Evolutionary conservation across 306 rosid species (phyloP), one percentile per base, ranked within the genome.

Genomic region (Lagenaria siceraria): DNA sequence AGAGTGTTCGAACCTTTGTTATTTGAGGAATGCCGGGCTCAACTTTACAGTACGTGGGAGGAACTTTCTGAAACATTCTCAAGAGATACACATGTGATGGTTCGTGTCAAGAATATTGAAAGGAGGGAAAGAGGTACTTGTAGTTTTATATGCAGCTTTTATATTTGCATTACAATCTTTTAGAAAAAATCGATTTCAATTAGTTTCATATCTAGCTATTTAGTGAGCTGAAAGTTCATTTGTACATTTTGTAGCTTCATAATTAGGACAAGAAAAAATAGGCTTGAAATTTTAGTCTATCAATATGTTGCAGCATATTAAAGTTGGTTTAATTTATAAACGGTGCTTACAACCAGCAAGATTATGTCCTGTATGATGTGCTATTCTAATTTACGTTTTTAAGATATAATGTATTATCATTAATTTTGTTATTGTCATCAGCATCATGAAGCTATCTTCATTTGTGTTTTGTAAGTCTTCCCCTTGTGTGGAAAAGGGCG

Each of bases 1-100:
- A 84, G 83, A 86, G 96, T 95, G 75, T 95, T 95, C 81, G 99
- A 95, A 85, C 99, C 99, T 79, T 86, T 95, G 86, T 93, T 95
- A 79, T 95, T 95, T 84, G 99, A 95, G 89, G 99, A 95, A 82
- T 95, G 99, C 69, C 91, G 97, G 54, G 99, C 99, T 78, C 99
- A 95, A 79, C 97, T 95, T 49, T 95, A 90, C 83, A 95, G 97
- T 80, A 88, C 97, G 0, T 95, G 99, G 99, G 99, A 95, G 82
- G 99, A 95, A 84, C 84, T 86, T 46, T 86, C 90, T 48, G 99
- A 95, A 86, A 88, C 86, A 46, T 84, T 87, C 76, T 83, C 99
- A 79, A 89, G 92, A 82, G 97, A 95, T 87, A 87, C 93, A 54
- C 97, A 95, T 85, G 82, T 88, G 80, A 88, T 80, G 90, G 99